A percentile compares a stretch with the other conserved stretches of the same genome.
These are phyloP conservation scores for Xylaria nigripes DNA, from an alignment of 495 filamentous ascomycete genomes.

Conservation along the genomic window DNA sequence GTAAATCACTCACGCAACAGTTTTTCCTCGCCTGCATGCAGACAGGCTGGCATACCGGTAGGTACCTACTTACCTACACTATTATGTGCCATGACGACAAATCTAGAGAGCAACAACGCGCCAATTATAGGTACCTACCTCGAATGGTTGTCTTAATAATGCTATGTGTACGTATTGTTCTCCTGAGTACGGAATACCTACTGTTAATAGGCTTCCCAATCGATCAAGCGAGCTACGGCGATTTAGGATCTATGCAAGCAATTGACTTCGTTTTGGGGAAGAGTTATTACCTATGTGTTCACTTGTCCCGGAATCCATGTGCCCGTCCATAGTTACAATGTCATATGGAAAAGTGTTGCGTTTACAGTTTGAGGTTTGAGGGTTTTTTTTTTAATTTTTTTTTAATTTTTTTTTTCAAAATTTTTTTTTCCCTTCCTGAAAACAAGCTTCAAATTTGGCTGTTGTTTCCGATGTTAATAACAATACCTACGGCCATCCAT, in stretches of 20 bases:
- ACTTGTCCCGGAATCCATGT: not conserved
- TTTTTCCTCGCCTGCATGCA: slow-evolving; percentile 3
- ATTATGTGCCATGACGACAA: slow-evolving; percentile 12
- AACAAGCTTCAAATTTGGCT: too few relatives aligned
- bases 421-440: too few relatives aligned
- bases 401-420: too few relatives aligned
- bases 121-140: slow-evolving; percentile 16
- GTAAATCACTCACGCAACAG: slow-evolving; percentile 17
- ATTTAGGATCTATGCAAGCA: slow-evolving; percentile 4
- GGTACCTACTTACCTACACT: too few relatives aligned
- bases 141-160: not conserved
- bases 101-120: slow-evolving; percentile 6
- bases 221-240: slow-evolving; percentile 12
- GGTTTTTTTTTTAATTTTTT: too few relatives aligned
- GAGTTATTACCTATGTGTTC: too few relatives aligned
- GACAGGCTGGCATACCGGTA: too few relatives aligned
- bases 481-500: too few relatives aligned
- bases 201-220: not conserved
- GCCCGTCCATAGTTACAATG: too few relatives aligned
- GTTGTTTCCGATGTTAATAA: too few relatives aligned
- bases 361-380: too few relatives aligned
- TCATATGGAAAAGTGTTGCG: too few relatives aligned
- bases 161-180: not conserved
- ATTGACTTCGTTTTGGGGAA: slow-evolving; percentile 14
- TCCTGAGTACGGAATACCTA: not conserved